Evolutionary conservation across 2,329 filamentous ascomycete species (phyloP).

Genomic region (Fusarium poae): DNA sequence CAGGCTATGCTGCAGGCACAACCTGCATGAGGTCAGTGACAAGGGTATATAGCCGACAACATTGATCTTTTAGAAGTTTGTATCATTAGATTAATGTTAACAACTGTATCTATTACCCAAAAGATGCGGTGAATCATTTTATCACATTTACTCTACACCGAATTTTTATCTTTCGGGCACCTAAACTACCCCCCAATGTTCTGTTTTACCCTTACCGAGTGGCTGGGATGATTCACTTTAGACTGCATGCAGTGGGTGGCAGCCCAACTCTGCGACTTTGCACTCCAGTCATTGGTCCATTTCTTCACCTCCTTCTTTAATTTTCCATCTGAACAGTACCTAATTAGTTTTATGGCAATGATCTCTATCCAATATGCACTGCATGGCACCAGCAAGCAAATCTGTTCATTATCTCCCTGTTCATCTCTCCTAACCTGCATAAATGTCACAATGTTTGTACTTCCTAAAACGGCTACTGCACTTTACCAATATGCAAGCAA

Average conservation of each 20-base stretch:
- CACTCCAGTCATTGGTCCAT: slow-evolving; percentile 1
- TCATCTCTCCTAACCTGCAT: not conserved
- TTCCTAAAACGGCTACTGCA: slow-evolving; percentile 26
- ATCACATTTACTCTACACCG: not conserved
- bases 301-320: slow-evolving; percentile 1
- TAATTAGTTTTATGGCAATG: not conserved
- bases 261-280: slow-evolving; percentile 13
- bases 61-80: too few species aligned
- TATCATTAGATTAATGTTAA: not conserved
- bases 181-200: not conserved
- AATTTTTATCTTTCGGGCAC: not conserved
- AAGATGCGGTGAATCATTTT: not conserved
- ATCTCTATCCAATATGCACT: not conserved
- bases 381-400: not conserved
- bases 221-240: slow-evolving; percentile 37
- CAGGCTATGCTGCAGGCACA: slow-evolving; percentile 32
- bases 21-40: slow-evolving; percentile 19
- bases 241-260: slow-evolving; percentile 31
- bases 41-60: slow-evolving; percentile 6
- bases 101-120: not conserved
- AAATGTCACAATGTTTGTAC: not conserved
- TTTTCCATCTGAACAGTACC: not conserved
- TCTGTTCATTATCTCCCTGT: not conserved
- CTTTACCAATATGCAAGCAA: slow-evolving; percentile 25
- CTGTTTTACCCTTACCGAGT: slow-evolving; percentile 29